These are phyloP conservation scores for Pestalotiopsis sp. DNA, from an alignment of 2,329 filamentous ascomycete species.

Conservation along the genomic window DNA sequence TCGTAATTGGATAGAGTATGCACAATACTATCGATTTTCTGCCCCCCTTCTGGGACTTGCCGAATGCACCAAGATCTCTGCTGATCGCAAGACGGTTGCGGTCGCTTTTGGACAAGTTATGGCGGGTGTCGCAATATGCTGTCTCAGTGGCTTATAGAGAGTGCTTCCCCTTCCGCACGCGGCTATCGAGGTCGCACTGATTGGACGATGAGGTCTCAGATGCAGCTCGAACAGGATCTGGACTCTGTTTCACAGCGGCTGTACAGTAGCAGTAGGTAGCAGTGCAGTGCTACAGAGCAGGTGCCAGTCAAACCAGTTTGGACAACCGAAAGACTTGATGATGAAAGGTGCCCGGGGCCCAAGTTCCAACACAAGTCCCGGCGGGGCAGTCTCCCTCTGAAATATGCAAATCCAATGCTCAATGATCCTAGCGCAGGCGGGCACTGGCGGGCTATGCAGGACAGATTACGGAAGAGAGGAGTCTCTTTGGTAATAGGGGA, in stretches of 20 bases:
- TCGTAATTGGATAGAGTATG: not conserved
- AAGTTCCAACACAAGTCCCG: not conserved
- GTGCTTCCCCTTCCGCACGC: not conserved
- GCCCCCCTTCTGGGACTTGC: not conserved
- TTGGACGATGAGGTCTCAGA: not conserved
- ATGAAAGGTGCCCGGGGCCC: not conserved
- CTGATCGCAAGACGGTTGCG: not conserved
- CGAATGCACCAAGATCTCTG: not conserved
- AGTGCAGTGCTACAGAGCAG: not conserved
- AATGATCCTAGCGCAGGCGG: not conserved
- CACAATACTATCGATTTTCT: not conserved
- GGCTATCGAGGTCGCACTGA: not conserved
- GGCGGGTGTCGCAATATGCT: conserved; percentile 2
- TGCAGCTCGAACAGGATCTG: not conserved
- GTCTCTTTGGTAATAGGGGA: not conserved
- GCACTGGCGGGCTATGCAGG: not conserved
- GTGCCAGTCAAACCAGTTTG: not conserved
- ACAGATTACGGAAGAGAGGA: not conserved
- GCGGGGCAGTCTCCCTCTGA: not conserved
- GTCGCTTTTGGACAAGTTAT: not conserved
- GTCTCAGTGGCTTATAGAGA: not conserved
- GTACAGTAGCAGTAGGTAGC: not conserved
- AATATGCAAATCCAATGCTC: not conserved
- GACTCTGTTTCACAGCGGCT: not conserved
- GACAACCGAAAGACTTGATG: not conserved